Evolutionary conservation across 225 moss, liverwort and hornwort genomes (phyloP).

Genomic region (Climacium dendroides): DNA sequence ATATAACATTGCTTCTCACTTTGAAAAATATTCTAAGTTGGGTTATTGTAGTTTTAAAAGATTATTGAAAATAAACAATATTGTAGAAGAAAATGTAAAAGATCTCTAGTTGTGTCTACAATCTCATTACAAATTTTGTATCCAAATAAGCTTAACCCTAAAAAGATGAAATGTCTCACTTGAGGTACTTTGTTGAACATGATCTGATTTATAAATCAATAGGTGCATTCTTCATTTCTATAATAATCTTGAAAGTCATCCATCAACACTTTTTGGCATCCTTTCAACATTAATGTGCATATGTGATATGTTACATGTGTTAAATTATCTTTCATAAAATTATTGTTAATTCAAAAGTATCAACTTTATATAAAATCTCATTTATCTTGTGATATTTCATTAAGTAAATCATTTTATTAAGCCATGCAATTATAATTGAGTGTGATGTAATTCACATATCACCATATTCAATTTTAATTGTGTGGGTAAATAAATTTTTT

Average conservation of each 20-base stretch:
- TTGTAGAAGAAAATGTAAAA: not conserved
- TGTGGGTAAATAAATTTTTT: accelerated
- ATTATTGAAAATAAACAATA: no score
- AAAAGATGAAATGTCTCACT: accelerated
- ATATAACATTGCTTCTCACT: not conserved
- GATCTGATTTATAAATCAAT: not conserved
- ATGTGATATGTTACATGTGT: not conserved
- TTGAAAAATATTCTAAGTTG: not conserved
- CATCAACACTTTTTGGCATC: not conserved
- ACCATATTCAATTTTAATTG: not conserved
- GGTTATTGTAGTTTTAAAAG: not conserved
- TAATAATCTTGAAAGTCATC: not conserved
- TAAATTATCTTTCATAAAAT: not conserved
- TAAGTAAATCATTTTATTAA: not conserved
- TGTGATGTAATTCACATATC: accelerated
- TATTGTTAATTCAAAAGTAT: not conserved
- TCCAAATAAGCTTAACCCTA: not conserved
- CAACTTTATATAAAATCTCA: no score
- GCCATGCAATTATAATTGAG: not conserved
- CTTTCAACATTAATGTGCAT: not conserved
- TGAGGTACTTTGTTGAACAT: not conserved
- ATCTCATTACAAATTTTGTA: no score
- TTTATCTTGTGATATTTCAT: not conserved
- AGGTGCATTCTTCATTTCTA: not conserved
- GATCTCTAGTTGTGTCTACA: not conserved